Evolutionary conservation across 164 flowering plant species (phyloP).

Genomic region (Berberis vulgaris): DNA sequence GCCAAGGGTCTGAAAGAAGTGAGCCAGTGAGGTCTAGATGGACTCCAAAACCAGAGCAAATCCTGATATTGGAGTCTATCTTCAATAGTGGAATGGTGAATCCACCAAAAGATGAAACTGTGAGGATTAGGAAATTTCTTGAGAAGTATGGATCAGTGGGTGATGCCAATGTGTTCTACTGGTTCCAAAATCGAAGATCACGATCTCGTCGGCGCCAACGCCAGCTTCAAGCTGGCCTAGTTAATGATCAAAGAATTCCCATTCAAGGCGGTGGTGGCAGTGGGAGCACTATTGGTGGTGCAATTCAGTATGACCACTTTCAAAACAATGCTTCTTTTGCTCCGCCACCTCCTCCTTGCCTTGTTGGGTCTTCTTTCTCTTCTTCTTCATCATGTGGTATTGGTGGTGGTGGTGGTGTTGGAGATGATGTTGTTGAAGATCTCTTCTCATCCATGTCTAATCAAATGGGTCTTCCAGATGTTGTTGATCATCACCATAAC

Average conservation of each 20-base stretch:
- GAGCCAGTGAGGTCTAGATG: constrained; percentile 86
- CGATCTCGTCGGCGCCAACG: constrained; percentile 81
- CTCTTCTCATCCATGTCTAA: constrained; percentile 26
- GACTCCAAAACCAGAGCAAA: constrained; percentile 96
- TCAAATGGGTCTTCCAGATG: constrained; percentile 34
- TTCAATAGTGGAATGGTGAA: constrained; percentile 99
- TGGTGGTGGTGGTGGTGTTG: constrained; percentile 2
- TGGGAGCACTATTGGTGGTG: constrained; percentile 11
- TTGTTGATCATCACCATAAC: constrained; percentile 15
- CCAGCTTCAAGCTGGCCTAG: constrained; percentile 58
- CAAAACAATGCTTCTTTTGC: constrained; percentile 7
- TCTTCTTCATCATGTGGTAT: constrained; percentile 10
- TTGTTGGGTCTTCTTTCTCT: constrained; percentile 3
- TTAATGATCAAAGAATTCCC: neutral
- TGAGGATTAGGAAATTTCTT: constrained; percentile 65
- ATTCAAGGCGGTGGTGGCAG: neutral
- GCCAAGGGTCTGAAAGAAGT: constrained; percentile 12
- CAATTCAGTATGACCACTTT: constrained; percentile 20
- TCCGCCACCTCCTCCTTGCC: constrained; percentile 5
- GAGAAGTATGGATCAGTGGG: constrained; percentile 84
- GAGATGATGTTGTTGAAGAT: constrained; percentile 8
- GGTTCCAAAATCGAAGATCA: constrained; percentile 95
- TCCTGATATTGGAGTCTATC: constrained; percentile 86
- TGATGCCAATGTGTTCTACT: constrained; percentile 94
- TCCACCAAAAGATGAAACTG: constrained; percentile 89